Evolutionary conservation across 2,329 filamentous ascomycete genomes (phyloP), one percentile per base, ranked within the genome.

Genomic region (Ciborinia camelliae): DNA sequence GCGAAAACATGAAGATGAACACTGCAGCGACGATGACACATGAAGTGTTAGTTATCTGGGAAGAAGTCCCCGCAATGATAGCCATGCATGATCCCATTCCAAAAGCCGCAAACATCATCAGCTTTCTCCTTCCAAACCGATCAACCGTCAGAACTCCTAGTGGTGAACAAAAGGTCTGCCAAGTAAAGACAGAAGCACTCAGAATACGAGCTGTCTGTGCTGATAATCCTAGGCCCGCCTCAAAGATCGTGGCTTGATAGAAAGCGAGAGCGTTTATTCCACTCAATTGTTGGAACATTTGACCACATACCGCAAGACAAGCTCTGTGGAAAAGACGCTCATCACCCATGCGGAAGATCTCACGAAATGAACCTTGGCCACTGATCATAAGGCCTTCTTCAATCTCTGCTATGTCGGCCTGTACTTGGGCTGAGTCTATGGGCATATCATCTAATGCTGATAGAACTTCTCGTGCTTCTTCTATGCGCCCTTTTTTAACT

Each of bases 51-150:
- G 20, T 37, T 26, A 39, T 62, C 10, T 61, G 63, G 1, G 55
- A 53, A 23, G 72, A 73, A 35, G 68, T 70, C 47, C 72, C 74
- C 1, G 75, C 74, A 10, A 86, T 78, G 45, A 90, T 80, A 1
- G 85, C 82, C 89, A 91, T 91, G 53, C 85, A 87, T 2, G 80
- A 73, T 28, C 85, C 85, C 79, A 87, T 86, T 0, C 86, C 86
- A 37, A 82, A 77, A 0, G 85, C 85, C 58, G 88, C 89, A 68
- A 90, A 84, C 23, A 92, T 77, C 87, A 92, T 91, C 66, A 92
- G 82, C 72, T 84, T 84, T 23, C 89, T 82, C 35, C 90, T 86
- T 14, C 88, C 88, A 4, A 88, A 84, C 1, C 84, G 82, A 75
- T 82, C 80, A 60, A 82, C 81, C 2, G 77, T 74, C 20, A 76